Evolutionary conservation across 2,329 filamentous ascomycete species (phyloP).

Genomic region (Lachnellula hyalina): DNA sequence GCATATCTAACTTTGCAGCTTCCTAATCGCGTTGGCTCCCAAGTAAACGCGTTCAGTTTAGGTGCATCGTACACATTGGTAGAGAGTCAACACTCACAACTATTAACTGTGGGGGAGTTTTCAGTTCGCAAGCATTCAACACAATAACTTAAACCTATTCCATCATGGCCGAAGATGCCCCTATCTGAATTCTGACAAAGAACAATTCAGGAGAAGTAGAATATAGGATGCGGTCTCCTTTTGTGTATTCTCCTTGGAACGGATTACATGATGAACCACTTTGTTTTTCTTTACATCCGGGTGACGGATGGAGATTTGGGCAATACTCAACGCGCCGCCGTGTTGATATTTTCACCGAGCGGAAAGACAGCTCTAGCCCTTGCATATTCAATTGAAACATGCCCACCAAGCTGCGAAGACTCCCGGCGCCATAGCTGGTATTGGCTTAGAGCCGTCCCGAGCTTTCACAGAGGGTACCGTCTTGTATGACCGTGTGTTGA

Average conservation of each 20-base stretch:
- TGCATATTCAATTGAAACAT: slow-evolving; percentile 20
- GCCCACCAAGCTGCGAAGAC: slow-evolving; percentile 12
- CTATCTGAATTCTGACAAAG: slow-evolving; percentile 22
- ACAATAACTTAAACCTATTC: not conserved
- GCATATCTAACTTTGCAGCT: too few relatives aligned
- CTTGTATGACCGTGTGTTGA: slow-evolving; percentile 20
- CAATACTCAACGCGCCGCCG: slow-evolving; percentile 17
- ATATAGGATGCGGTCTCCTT: slow-evolving; percentile 18
- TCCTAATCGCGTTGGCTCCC: too few relatives aligned
- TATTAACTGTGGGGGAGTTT: not conserved
- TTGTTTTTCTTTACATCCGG: slow-evolving; percentile 15
- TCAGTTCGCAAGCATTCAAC: not conserved
- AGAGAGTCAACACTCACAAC: not conserved
- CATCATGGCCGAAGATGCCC: not conserved
- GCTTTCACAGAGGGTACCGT: slow-evolving; percentile 17
- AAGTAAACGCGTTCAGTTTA: too few relatives aligned
- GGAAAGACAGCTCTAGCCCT: slow-evolving; percentile 24
- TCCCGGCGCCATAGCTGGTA: slow-evolving; percentile 16
- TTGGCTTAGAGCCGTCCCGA: slow-evolving; percentile 22
- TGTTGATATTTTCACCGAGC: slow-evolving; percentile 22
- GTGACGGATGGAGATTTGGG: slow-evolving; percentile 18
- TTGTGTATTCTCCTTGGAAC: slow-evolving; percentile 20
- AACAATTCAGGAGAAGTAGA: slow-evolving; percentile 19
- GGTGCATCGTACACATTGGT: too few relatives aligned
- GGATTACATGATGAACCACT: slow-evolving; percentile 21